Conservation (phyloP, 176 grass and related monocot genomes). For the Lolium perenne region DNA sequence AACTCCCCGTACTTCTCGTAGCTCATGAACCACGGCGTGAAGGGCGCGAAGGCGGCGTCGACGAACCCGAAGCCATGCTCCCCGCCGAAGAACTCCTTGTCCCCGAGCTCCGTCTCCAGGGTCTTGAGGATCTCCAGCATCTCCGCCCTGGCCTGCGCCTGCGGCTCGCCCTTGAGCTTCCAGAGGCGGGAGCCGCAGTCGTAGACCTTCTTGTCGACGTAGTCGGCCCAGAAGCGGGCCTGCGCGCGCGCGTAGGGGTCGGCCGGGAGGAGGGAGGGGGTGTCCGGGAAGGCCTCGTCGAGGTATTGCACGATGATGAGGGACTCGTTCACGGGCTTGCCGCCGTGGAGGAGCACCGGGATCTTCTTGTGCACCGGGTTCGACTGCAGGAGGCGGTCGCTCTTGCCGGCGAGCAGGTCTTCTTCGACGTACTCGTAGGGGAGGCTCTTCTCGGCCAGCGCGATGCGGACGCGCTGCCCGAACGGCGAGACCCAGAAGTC, state of each 20-base stretch:
- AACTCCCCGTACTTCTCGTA: slow-evolving; percentile 48
- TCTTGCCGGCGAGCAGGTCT: slow-evolving; percentile 50
- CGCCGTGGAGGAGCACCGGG: slow-evolving; percentile 68
- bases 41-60: slow-evolving; percentile 46
- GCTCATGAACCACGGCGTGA: slow-evolving; percentile 37
- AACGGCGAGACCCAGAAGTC: slow-evolving; percentile 70
- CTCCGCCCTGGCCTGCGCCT: slow-evolving; percentile 32
- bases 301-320: slow-evolving; percentile 64
- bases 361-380: slow-evolving; percentile 87
- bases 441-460: slow-evolving; percentile 58
- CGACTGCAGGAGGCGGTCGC: slow-evolving; percentile 60
- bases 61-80: slow-evolving; percentile 39
- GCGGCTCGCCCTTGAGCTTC: slow-evolving; percentile 47
- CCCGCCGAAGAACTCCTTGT: slow-evolving; percentile 50
- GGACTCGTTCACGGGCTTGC: slow-evolving; percentile 63
- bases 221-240: slow-evolving; percentile 67
- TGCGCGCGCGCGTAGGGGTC: slow-evolving; percentile 43
- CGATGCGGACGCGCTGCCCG: slow-evolving; percentile 60
- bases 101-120: slow-evolving; percentile 46
- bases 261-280: neutral
- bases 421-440: slow-evolving; percentile 56
- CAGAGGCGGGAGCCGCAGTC: slow-evolving; percentile 41
- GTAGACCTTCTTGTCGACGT: slow-evolving; percentile 58
- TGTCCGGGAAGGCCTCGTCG: slow-evolving; percentile 56
- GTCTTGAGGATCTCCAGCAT: slow-evolving; percentile 34